Evolutionary conservation across 345 rosid genomes (phyloP), one percentile per base, ranked within the genome.

Genomic region (Hypericum androsaemum): DNA sequence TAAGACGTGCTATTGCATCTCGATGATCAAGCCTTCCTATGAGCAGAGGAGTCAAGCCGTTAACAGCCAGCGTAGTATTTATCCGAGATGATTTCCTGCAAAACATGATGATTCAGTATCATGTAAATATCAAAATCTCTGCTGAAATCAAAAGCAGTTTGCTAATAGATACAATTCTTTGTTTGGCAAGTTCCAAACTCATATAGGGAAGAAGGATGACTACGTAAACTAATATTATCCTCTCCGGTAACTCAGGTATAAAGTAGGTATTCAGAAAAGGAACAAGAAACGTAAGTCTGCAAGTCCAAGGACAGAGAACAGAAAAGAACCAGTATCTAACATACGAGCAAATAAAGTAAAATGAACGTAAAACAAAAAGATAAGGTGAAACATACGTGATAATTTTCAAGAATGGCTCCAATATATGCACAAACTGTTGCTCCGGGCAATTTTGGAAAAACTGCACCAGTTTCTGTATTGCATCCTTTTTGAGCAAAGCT

Each of bases 331-430:
- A n/a, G n/a, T n/a, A n/a, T n/a, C n/a, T n/a, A n/a, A n/a, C n/a
- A n/a, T n/a, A 7, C 13, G 44, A 15, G 37, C 17, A 39, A 38
- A 43, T 8, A 60, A 38, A 38, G 16, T 35, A 64, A 32, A 59
- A 17, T 22, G 16, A 55, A 39, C 12, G 45, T 49, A 6, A 35
- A 57, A n/a, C n/a, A n/a, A 45, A 16, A 16, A 40, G 16, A 6
- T 7, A 9, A 50, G 32, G 47, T 7, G 37, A 2, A 32, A 55
- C 92, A 38, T 80, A 94, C 97, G 92, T 88, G 57, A 94, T 86
- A 50, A 88, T 94, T 78, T 94, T 94, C 75, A 94, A 77, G 77
- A 94, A 88, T 6, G 99, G 99, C 73, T 94, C 99, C 89, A 94
- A 65, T 66, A 94, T 80, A 71, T 94, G 95, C 68, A 79, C 92